Percentiles rank a stretch among this genome's conserved stretches.
phyloP scores from a whole-genome alignment of 768 basidiomycete genomes.

The Mrakia gelida region DNA sequence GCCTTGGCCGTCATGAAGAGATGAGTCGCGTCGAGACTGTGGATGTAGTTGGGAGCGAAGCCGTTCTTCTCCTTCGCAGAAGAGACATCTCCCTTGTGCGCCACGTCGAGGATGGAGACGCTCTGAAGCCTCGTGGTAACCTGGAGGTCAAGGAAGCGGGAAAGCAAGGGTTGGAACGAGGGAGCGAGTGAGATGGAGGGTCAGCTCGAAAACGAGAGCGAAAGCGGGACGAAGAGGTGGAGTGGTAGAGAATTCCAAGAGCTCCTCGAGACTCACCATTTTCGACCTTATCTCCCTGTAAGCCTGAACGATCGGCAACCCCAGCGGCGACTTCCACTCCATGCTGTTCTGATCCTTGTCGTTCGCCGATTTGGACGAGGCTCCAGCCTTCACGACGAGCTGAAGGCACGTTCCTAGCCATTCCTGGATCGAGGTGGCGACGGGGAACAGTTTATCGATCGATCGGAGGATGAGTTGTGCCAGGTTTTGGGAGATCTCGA shows the following conservation, averaged over 20 bases:
- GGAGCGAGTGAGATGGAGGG: neutral
- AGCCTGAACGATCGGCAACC: conserved; percentile 91
- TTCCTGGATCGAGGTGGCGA: conserved; percentile 81
- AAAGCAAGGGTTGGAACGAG: neutral
- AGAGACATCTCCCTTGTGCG: conserved; percentile 57
- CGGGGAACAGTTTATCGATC: conserved; percentile 90
- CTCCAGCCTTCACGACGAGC: conserved; percentile 70
- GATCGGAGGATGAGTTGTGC: conserved; percentile 59
- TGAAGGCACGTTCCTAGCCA: conserved; percentile 83
- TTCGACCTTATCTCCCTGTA: conserved; percentile 78
- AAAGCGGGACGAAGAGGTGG: no score
- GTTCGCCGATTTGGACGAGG: neutral
- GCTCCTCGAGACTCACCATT: conserved; percentile 55
- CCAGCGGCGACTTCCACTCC: conserved; percentile 94
- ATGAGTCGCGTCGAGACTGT: conserved; percentile 95
- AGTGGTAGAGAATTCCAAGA: no score
- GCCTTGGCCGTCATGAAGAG: conserved; percentile 95
- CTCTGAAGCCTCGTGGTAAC: conserved; percentile 62
- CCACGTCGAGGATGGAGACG: conserved; percentile 88
- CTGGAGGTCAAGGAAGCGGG: conserved; percentile 30
- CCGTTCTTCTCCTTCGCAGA: conserved; percentile 92
- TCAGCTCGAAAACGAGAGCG: neutral
- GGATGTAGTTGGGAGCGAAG: conserved; percentile 98
- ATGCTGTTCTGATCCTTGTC: conserved; percentile 56
- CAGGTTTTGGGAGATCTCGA: conserved; percentile 65